A percentile compares a stretch with the other conserved stretches of the same genome.
These are phyloP conservation scores for Aspergillus awamori DNA, from an alignment of 2,329 filamentous ascomycete genomes.

Conservation along the genomic window DNA sequence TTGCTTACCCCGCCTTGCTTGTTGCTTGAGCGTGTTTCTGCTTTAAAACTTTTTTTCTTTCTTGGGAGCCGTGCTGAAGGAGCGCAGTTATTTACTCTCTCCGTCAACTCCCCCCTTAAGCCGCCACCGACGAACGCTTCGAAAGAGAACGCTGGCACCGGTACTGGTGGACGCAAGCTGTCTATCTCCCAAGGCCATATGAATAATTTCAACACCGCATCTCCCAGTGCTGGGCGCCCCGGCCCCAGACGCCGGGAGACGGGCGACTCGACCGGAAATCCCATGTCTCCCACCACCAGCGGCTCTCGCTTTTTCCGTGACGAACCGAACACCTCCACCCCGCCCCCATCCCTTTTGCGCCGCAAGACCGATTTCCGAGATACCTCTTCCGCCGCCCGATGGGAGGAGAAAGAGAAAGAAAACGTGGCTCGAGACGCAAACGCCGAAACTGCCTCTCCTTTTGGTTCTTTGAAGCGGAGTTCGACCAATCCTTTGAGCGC, in stretches of 20 bases:
- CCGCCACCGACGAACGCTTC: slow-evolving; percentile 69
- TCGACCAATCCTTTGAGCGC: slow-evolving; percentile 57
- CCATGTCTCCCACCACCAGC: slow-evolving; percentile 51
- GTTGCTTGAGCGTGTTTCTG: neutral
- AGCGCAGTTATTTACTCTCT: slow-evolving; percentile 72
- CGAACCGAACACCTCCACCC: slow-evolving; percentile 60
- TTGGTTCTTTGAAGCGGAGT: slow-evolving; percentile 60
- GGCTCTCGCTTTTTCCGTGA: slow-evolving; percentile 52
- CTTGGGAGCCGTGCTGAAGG: slow-evolving; percentile 25
- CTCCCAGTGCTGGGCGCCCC: slow-evolving; percentile 73
- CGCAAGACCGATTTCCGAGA: slow-evolving; percentile 66
- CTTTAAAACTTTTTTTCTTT: neutral
- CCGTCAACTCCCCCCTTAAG: slow-evolving; percentile 93
- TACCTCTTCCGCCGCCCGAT: slow-evolving; percentile 39
- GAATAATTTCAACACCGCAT: slow-evolving; percentile 68
- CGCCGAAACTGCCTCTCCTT: slow-evolving; percentile 49
- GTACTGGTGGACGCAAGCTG: slow-evolving; percentile 68
- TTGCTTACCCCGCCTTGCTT: slow-evolving; percentile 5
- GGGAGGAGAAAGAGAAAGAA: slow-evolving; percentile 57
- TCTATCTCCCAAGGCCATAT: slow-evolving; percentile 74
- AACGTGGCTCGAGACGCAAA: slow-evolving; percentile 45
- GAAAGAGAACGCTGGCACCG: slow-evolving; percentile 56
- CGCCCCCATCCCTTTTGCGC: slow-evolving; percentile 62
- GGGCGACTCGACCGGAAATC: slow-evolving; percentile 64
- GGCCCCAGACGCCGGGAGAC: slow-evolving; percentile 82